These are phyloP conservation scores for Trichoderma reesei DNA, from an alignment of 495 filamentous ascomycete genomes.

Conservation along the genomic window DNA sequence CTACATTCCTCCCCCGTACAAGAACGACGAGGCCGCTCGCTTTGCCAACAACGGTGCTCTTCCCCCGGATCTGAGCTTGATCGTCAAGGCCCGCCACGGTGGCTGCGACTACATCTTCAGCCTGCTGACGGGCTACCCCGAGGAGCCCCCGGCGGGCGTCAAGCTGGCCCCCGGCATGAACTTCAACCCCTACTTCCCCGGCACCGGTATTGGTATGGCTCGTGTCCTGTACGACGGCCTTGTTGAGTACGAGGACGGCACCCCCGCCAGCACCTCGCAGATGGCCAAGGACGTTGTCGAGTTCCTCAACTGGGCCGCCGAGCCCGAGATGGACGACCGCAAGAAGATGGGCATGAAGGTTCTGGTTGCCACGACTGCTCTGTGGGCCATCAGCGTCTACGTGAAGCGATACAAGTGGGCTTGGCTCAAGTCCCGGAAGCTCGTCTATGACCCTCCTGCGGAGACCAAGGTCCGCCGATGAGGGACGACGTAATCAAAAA, in stretches of 20 bases:
- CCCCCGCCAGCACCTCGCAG: slow-evolving; percentile 87
- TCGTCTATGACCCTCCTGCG: slow-evolving; percentile 76
- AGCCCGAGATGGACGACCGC: slow-evolving; percentile 96
- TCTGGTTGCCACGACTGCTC: slow-evolving; percentile 60
- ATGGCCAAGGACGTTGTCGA: slow-evolving; percentile 99
- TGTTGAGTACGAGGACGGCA: slow-evolving; percentile 97
- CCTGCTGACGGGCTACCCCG: slow-evolving; percentile 95
- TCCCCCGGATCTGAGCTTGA: slow-evolving; percentile 94
- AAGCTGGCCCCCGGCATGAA: slow-evolving; percentile 76
- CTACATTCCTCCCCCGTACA: slow-evolving; percentile 90
- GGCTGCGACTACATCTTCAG: slow-evolving; percentile 98
- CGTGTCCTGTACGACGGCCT: slow-evolving; percentile 96
- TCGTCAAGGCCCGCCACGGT: slow-evolving; percentile 94
- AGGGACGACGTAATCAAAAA: neutral
- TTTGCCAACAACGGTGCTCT: slow-evolving; percentile 97
- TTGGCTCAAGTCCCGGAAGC: slow-evolving; percentile 86
- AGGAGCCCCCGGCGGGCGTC: slow-evolving; percentile 86
- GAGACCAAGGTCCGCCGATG: slow-evolving; percentile 13
- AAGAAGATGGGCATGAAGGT: slow-evolving; percentile 99
- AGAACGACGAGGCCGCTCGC: slow-evolving; percentile 96
- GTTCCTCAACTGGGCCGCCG: slow-evolving; percentile 98
- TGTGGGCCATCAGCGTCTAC: slow-evolving; percentile 87
- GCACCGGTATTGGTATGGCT: slow-evolving; percentile 97
- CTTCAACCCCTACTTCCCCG: slow-evolving; percentile 99
- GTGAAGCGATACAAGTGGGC: slow-evolving; percentile 99